These are phyloP conservation scores for Cladobotryum mycophilum DNA, from an alignment of 2,329 filamentous ascomycete species.

Conservation along the genomic window DNA sequence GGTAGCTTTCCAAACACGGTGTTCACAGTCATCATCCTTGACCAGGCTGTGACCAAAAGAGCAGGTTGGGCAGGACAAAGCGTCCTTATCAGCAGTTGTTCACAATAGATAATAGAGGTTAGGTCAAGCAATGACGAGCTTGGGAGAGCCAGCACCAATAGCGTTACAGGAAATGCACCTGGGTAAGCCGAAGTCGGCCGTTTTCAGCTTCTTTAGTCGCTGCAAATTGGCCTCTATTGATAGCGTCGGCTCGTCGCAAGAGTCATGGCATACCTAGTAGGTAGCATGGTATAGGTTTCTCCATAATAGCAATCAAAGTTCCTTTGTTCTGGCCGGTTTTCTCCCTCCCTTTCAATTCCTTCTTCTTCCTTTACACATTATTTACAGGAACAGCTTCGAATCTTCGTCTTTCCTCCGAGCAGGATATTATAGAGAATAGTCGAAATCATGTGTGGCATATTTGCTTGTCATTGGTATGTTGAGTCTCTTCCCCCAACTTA, in stretches of 20 bases:
- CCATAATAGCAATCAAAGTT: background rate
- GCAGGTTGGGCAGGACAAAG: too few species aligned
- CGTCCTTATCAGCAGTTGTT: too few species aligned
- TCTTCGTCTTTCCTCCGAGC: constrained; percentile 3
- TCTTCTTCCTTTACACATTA: background rate
- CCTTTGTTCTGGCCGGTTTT: constrained; percentile 1
- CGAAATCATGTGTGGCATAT: constrained; percentile 88
- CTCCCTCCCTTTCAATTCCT: background rate
- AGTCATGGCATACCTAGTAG: constrained; percentile 17
- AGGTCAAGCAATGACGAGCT: too few species aligned
- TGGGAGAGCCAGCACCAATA: constrained; percentile 9
- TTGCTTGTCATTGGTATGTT: constrained; percentile 88
- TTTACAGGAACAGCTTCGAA: too few species aligned
- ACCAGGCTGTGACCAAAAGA: background rate
- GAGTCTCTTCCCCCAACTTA: constrained; percentile 18
- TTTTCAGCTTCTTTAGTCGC: constrained; percentile 1
- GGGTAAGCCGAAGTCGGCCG: constrained; percentile 18
- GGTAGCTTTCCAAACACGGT: too few species aligned
- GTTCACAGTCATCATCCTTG: too few species aligned
- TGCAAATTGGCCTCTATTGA: background rate
- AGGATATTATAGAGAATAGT: constrained; percentile 9
- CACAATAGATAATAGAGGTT: too few species aligned
- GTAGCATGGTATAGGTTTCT: constrained; percentile 1
- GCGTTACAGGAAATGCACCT: constrained; percentile 4
- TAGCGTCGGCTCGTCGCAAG: constrained; percentile 1